Evolutionary conservation across 1,284 basidiomycete genomes (phyloP).

Genomic region (Trichosporon ovoides): DNA sequence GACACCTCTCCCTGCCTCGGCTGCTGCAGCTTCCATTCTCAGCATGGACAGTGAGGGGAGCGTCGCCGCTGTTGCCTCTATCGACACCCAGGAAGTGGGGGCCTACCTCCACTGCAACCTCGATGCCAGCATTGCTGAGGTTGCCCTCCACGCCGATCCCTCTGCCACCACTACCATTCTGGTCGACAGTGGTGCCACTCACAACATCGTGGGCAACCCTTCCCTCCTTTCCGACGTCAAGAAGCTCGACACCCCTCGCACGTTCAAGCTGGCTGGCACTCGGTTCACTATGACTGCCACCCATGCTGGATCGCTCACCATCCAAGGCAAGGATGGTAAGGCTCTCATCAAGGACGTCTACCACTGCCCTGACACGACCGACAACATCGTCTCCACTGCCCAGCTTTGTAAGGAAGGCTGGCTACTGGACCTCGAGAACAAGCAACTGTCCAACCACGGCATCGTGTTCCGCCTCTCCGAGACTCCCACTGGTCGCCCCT

Average conservation of each 20-base stretch:
- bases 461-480: background rate
- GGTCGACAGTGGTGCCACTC: conserved; percentile 6
- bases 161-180: background rate
- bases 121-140: background rate
- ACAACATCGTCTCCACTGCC: background rate
- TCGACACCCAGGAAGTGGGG: too few relatives aligned
- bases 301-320: background rate
- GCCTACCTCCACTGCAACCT: too few relatives aligned
- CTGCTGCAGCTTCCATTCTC: background rate
- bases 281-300: background rate
- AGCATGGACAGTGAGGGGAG: too few relatives aligned
- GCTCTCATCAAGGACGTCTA: background rate
- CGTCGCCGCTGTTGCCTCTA: background rate
- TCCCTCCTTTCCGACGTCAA: background rate
- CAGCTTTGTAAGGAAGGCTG: background rate
- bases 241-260: background rate
- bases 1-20: too few relatives aligned
- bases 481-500: conserved; percentile 1
- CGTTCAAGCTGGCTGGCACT: conserved; percentile 4
- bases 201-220: conserved; percentile 3
- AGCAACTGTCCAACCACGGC: background rate
- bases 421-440: conserved; percentile 4
- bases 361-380: conserved; percentile 1
- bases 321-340: background rate
- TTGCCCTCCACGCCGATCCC: background rate